Conservation (phyloP, 257 asterid genomes). For the Parsonsia alboflavescens region DNA sequence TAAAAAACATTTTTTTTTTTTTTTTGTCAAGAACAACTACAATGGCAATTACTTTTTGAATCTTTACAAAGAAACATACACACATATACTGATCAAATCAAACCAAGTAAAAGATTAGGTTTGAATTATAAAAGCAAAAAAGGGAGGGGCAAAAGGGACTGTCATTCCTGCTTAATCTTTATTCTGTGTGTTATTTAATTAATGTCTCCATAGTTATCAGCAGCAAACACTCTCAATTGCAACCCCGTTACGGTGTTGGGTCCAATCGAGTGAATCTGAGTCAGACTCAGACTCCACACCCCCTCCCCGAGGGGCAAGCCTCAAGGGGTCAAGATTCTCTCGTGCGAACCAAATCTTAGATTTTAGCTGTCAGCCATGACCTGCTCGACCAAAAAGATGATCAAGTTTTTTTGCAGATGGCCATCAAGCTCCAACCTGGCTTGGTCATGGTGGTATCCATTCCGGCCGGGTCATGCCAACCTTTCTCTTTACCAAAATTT, state of each 20-base stretch:
- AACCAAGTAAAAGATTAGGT: no score
- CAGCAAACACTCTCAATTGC: constrained; percentile 13
- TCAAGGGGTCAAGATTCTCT: constrained; percentile 27
- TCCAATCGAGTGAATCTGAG: not conserved
- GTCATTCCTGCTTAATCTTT: constrained; percentile 2
- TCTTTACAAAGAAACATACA: no score
- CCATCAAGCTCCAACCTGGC: constrained; percentile 43
- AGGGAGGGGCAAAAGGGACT: not conserved
- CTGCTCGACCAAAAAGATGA: constrained; percentile 27
- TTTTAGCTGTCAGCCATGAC: constrained; percentile 37
- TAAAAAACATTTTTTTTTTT: no score
- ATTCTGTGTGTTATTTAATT: constrained; percentile 6
- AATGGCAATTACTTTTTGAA: no score
- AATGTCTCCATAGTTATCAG: constrained; percentile 1
- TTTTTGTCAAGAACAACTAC: no score
- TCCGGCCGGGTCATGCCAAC: constrained; percentile 32
- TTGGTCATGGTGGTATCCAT: constrained; percentile 40
- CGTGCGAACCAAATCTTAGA: constrained; percentile 37
- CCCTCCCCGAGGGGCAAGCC: not conserved
- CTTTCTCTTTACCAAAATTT: constrained; percentile 12
- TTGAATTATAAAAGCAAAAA: not conserved
- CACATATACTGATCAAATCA: no score
- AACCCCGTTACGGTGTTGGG: constrained; percentile 11
- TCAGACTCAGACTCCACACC: not conserved
- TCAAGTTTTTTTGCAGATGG: constrained; percentile 26